Evolutionary conservation across 2,329 filamentous ascomycete genomes (phyloP), one percentile per base, ranked within the genome.

Genomic region (Phialophora tarda): DNA sequence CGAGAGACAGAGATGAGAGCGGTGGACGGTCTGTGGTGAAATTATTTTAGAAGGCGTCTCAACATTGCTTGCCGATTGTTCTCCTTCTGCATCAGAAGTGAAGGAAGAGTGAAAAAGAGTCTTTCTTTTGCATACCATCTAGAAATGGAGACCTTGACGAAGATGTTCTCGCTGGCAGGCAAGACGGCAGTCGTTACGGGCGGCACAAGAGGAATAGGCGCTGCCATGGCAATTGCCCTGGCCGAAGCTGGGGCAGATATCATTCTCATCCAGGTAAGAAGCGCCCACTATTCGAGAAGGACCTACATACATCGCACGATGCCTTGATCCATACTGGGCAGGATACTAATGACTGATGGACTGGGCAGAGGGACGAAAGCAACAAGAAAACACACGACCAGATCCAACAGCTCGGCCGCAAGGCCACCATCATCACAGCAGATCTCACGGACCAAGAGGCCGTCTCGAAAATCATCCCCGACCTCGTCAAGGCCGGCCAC

Each of bases 221-320:
- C 78, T 65, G 78, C 78, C 23, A 82, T 82, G 81, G 79, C 80
- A 12, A 68, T 81, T 64, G 80, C 78, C 2, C 72, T 82, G 48
- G 81, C 81, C 14, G 81, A 82, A 69, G 81, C 80, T 14, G 81
- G 81, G 23, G 80, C 81, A 28, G 80, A 82, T 68, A 77, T 82
- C 65, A 75, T 82, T 57, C 68, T 73, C 7, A 58, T 73, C 24
- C 72, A 88, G 63, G 69, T 71, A 57, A 58, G 69, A 6, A 28
- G 23, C 23, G 48, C 23, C 3, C 10, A 26, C 21, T 5, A 23
- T 24, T 8, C 48, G 41, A 47, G 32, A 17, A 17, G 38, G 14
- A 8, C 5, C n/a, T 2, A n/a, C 5, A 44, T 2, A n/a, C 14
- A n/a, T 44, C 38, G 17, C 38, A n/a, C 38, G 17, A 7, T n/a